Evolutionary conservation across 2,329 filamentous ascomycete species (phyloP), one percentile per base, ranked within the genome.

Genomic region (Aspergillus floridensis): DNA sequence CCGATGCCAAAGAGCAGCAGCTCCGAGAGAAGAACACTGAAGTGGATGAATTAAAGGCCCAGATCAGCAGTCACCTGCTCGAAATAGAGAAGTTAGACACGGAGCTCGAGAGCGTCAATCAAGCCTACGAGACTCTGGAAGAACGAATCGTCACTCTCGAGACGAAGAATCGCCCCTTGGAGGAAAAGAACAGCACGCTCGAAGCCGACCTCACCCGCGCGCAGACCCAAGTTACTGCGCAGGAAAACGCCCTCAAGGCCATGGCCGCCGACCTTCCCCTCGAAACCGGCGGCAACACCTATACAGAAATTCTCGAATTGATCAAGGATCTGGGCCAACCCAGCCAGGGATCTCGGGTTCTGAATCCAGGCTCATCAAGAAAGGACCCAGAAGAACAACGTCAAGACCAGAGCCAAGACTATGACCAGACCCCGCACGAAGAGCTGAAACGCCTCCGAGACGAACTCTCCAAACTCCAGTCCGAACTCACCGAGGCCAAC

Each of bases 221-320:
- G 11, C 74, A 74, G 53, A 70, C 73, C 2, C 73, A 76, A 52
- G 67, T 74, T 22, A 69, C 69, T 35, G 72, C 74, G 2, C 75
- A 76, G 53, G 68, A 72, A 53, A 75, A 72, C 53, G 74, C 74
- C 1, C 62, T 78, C 12, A 75, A 74, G 35, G 69, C 68, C 5
- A 69, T 75, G 35, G 76, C 75, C 12, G 70, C 68, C 8, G 73
- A 77, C 38, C 61, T 76, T 3, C 73, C 75, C 5, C 60, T 72
- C 5, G 69, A 69, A 55, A 60, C 64, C 3, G 67, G 67, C 6
- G 70, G 70, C 24, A 76, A 72, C 58, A 72, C 73, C 6, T 77
- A 75, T 57, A 70, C 66, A 24, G 74, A 78, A 47, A 74, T 79
- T n/a, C 63, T 78, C 2, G 73, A 76, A 26, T 53, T 72, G 47